Conservation (phyloP, 1,284 basidiomycete species). For the Uromyces viciae-fabae region DNA sequence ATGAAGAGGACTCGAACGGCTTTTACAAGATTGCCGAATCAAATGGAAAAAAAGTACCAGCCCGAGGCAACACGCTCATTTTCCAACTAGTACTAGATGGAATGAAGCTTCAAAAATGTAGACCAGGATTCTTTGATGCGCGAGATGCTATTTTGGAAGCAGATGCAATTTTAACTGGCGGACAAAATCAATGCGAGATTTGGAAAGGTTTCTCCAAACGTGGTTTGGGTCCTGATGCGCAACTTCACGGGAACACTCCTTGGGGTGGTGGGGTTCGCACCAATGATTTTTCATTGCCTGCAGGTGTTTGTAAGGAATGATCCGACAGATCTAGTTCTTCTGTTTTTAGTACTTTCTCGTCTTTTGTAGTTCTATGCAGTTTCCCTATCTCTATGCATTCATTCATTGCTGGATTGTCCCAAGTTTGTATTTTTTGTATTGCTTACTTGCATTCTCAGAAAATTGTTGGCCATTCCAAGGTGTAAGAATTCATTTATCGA, state of each 20-base stretch:
- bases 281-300: slow-evolving; percentile 58
- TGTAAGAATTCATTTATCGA: too few species aligned
- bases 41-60: slow-evolving; percentile 68
- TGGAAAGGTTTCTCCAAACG: slow-evolving; percentile 80
- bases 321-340: neutral
- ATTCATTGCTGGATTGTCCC: too few species aligned
- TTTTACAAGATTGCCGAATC: slow-evolving; percentile 61
- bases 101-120: slow-evolving; percentile 92
- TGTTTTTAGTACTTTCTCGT: neutral
- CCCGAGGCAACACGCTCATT: slow-evolving; percentile 82
- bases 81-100: slow-evolving; percentile 81
- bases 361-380: too few species aligned
- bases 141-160: slow-evolving; percentile 87
- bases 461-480: too few species aligned
- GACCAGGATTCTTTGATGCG: slow-evolving; percentile 78
- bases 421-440: too few species aligned
- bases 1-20: slow-evolving; percentile 57
- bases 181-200: slow-evolving; percentile 84
- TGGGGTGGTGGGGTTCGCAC: slow-evolving; percentile 79
- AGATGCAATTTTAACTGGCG: slow-evolving; percentile 82
- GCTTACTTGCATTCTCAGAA: too few species aligned
- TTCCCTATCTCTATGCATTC: too few species aligned
- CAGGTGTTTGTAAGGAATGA: slow-evolving; percentile 8
- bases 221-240: slow-evolving; percentile 61
- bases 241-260: slow-evolving; percentile 66